These are phyloP conservation scores for Cytospora paraplurivora DNA, from an alignment of 2,329 filamentous ascomycete genomes.

Conservation along the genomic window DNA sequence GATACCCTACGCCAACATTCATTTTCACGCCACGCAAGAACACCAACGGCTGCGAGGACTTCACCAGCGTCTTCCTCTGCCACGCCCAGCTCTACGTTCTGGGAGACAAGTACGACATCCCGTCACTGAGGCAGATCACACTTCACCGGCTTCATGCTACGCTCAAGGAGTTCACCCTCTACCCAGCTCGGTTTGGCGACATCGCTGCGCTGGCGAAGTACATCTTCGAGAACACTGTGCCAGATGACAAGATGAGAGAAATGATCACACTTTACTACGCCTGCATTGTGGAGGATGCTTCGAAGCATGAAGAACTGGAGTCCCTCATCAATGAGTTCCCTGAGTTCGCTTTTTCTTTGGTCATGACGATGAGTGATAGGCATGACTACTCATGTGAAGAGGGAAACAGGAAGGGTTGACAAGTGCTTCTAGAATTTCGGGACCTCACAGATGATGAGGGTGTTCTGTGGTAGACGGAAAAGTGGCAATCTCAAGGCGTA, in stretches of 20 bases:
- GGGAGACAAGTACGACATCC: conserved; percentile 28
- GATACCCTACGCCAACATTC: background rate
- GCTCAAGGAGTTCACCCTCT: conserved; percentile 21
- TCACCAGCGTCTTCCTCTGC: conserved; percentile 25
- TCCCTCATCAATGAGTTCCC: conserved; percentile 15
- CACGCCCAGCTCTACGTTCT: conserved; percentile 29
- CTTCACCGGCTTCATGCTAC: conserved; percentile 26
- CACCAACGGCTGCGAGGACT: conserved; percentile 24
- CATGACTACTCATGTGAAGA: too few relatives aligned
- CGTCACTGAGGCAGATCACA: conserved; percentile 9
- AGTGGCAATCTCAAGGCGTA: too few relatives aligned
- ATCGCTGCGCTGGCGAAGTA: conserved; percentile 17
- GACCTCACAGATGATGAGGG: too few relatives aligned
- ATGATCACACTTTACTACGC: conserved; percentile 26
- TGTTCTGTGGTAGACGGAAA: background rate
- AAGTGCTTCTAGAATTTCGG: background rate
- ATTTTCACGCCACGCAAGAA: conserved; percentile 18
- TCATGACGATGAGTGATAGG: conserved; percentile 19
- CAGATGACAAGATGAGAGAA: conserved; percentile 18
- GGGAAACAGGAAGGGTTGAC: too few relatives aligned
- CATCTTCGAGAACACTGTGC: conserved; percentile 25
- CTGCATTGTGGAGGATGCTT: conserved; percentile 27
- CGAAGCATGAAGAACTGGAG: conserved; percentile 14
- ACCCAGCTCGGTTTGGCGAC: conserved; percentile 20
- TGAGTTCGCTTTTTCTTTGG: conserved; percentile 12